A percentile compares a stretch with the other conserved stretches of the same genome.
Conservation (phyloP, 2,329 filamentous ascomycete genomes). For the Claviceps digitariae region DNA sequence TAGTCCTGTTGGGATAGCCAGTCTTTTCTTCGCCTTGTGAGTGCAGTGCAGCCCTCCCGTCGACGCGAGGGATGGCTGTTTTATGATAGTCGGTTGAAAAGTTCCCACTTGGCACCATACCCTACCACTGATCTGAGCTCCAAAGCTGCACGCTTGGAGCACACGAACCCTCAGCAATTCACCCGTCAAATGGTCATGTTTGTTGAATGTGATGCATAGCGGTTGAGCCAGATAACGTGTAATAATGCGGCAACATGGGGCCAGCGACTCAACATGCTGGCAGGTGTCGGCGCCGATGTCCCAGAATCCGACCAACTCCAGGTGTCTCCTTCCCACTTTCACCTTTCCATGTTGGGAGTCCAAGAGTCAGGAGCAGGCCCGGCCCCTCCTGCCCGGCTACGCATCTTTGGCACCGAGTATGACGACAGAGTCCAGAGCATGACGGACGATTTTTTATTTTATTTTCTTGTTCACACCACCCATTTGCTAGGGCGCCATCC, state of each 20-base stretch:
- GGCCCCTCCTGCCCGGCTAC: background rate
- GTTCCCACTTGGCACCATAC: background rate
- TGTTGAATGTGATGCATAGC: background rate
- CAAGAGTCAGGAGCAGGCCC: background rate
- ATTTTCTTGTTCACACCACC: background rate
- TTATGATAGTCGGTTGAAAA: background rate
- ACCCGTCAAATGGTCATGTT: too few relatives aligned
- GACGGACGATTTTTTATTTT: background rate
- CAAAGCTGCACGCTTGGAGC: background rate
- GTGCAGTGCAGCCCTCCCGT: background rate
- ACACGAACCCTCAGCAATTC: too few relatives aligned
- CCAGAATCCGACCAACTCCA: background rate
- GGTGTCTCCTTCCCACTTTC: background rate
- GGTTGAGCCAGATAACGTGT: background rate
- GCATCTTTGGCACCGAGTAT: background rate
- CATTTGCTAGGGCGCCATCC: background rate
- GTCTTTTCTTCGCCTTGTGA: background rate
- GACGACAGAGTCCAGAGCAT: background rate
- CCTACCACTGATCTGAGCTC: background rate
- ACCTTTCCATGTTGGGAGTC: background rate
- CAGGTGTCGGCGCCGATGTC: background rate
- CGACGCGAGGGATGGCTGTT: background rate
- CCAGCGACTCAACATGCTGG: background rate
- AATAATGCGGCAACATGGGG: background rate
- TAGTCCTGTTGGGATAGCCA: background rate